These are phyloP conservation scores for Anthracocystis walkeri DNA, from an alignment of 1,284 basidiomycete species.

Conservation along the genomic window DNA sequence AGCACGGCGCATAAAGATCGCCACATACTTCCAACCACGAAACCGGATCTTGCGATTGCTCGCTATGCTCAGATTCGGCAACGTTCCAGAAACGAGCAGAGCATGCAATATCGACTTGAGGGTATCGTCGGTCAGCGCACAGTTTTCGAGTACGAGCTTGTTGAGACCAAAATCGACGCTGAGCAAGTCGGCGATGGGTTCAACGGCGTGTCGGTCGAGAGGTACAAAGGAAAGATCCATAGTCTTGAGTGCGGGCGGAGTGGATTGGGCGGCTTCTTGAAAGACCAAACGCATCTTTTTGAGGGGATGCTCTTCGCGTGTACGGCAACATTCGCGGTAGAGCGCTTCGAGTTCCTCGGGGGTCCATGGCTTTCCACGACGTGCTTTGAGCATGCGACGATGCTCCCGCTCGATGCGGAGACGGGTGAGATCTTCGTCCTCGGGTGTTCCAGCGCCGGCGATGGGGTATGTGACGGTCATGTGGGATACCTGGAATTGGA, in stretches of 20 bases:
- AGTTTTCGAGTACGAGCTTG: constrained; percentile 65
- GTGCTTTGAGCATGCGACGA: constrained; percentile 47
- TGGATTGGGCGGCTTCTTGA: constrained; percentile 49
- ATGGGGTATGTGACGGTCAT: constrained; percentile 68
- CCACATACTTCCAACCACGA: constrained; percentile 82
- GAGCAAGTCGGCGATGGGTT: constrained; percentile 66
- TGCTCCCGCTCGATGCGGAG: constrained; percentile 63
- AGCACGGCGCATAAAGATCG: constrained; percentile 82
- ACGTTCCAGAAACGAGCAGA: constrained; percentile 82
- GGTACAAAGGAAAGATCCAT: constrained; percentile 62
- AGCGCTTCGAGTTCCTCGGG: constrained; percentile 63
- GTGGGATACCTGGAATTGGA: constrained; percentile 64
- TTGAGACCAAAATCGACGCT: constrained; percentile 65
- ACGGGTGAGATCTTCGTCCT: constrained; percentile 62
- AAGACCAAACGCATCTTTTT: constrained; percentile 65
- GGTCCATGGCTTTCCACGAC: constrained; percentile 52
- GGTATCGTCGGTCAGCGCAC: constrained; percentile 71
- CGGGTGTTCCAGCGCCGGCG: constrained; percentile 54
- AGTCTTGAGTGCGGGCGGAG: constrained; percentile 53
- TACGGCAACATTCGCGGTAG: constrained; percentile 67
- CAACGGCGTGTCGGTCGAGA: constrained; percentile 55
- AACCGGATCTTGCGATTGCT: constrained; percentile 85
- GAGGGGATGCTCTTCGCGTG: constrained; percentile 65
- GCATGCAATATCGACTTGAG: constrained; percentile 91
- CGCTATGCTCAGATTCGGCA: constrained; percentile 86